These are phyloP conservation scores for Rhynchospora tenuis DNA, from an alignment of 176 grass and related monocot genomes.

Conservation along the genomic window DNA sequence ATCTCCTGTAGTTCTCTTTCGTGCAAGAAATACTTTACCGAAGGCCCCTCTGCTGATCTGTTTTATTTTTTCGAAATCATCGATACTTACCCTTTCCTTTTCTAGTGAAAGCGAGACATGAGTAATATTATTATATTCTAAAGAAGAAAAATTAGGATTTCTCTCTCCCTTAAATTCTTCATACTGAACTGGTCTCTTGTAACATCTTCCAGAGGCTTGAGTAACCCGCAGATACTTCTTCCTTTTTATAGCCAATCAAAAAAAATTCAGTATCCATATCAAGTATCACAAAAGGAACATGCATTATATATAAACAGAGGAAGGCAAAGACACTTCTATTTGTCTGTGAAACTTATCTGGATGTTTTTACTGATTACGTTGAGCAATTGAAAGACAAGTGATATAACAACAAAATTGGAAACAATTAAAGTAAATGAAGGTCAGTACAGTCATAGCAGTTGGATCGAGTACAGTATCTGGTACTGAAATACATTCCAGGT, in stretches of 20 bases:
- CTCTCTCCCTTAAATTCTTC: constrained; percentile 19
- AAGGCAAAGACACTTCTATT: neutral
- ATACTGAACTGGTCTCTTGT: neutral
- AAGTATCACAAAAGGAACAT: neutral
- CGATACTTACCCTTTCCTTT: constrained; percentile 32
- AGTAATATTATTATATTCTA: constrained; percentile 2
- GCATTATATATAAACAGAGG: neutral
- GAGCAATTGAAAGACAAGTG: neutral
- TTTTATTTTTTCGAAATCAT: constrained; percentile 46
- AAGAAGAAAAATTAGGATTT: neutral
- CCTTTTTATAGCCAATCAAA: constrained; percentile 17
- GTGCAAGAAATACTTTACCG: constrained; percentile 42
- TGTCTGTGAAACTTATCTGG: neutral
- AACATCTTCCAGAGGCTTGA: neutral
- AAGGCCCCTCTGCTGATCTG: constrained; percentile 47
- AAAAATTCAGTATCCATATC: neutral
- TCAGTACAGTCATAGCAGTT: neutral
- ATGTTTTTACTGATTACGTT: neutral
- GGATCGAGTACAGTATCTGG: neutral
- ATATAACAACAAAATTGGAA: neutral
- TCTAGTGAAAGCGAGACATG: constrained; percentile 10
- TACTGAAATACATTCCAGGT: neutral
- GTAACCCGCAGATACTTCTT: constrained; percentile 28
- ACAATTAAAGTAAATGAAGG: neutral
- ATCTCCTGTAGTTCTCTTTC: constrained; percentile 42